A percentile compares a stretch with the other conserved stretches of the same genome.
phyloP scores from a whole-genome alignment of 2,329 filamentous ascomycete species.

The Xylariaceae sp. region DNA sequence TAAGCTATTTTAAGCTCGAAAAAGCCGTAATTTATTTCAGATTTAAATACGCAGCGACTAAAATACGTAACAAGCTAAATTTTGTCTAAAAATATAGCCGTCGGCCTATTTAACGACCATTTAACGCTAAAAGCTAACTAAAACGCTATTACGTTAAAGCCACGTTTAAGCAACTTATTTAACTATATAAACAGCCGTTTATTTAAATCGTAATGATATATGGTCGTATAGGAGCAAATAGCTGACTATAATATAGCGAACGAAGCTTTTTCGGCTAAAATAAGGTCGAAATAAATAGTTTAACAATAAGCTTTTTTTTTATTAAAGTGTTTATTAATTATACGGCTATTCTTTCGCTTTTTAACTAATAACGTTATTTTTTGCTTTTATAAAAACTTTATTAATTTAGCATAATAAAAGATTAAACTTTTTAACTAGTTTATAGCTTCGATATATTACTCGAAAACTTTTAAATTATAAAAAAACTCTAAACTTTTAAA shows the following conservation, averaged over 20 bases:
- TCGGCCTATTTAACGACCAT: neutral
- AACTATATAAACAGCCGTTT: constrained; percentile 1
- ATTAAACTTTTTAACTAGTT: neutral
- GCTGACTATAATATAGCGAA: constrained; percentile 1
- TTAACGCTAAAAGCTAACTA: neutral
- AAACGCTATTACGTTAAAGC: constrained; percentile 7
- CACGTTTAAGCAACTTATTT: neutral
- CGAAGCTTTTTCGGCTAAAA: neutral
- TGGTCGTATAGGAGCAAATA: neutral
- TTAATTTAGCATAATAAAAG: constrained; percentile 1
- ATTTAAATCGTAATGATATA: constrained; percentile 1
- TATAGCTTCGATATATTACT: neutral
- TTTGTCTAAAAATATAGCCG: neutral
- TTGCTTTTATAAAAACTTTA: neutral
- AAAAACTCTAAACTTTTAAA: neutral
- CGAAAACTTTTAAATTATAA: constrained; percentile 2
- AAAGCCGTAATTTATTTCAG: constrained; percentile 1
- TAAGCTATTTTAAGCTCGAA: constrained; percentile 3
- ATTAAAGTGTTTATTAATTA: neutral
- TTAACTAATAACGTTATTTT: neutral
- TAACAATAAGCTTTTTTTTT: neutral
- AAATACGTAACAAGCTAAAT: constrained; percentile 2
- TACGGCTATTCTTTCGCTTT: no score
- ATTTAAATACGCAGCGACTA: neutral
- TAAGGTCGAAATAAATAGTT: neutral